These are phyloP conservation scores for Neopestalotiopsis rosae DNA, from an alignment of 2,329 filamentous ascomycete species.

Conservation along the genomic window DNA sequence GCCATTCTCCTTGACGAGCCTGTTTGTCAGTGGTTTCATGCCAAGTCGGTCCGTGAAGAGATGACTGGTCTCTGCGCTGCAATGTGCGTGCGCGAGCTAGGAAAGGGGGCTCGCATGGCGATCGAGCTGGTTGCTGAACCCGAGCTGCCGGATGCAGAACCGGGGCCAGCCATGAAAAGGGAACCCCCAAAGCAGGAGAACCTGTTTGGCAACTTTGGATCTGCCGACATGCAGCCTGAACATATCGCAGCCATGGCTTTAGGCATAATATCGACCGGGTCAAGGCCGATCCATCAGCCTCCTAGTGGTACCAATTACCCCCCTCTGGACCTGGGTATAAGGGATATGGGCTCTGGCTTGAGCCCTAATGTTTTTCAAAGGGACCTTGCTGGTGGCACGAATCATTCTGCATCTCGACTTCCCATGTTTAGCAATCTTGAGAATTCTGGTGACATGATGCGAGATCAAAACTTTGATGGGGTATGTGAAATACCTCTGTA, in stretches of 20 bases:
- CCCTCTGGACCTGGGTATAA: slow-evolving; percentile 50
- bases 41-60: slow-evolving; percentile 5
- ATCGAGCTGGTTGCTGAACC: not conserved
- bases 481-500: slow-evolving; percentile 42
- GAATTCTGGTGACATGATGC: slow-evolving; percentile 43
- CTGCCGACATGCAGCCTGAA: slow-evolving; percentile 40
- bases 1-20: not conserved
- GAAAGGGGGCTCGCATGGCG: slow-evolving; percentile 1
- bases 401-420: slow-evolving; percentile 50
- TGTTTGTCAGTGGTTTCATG: not conserved
- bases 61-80: slow-evolving; percentile 5
- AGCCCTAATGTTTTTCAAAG: slow-evolving; percentile 42
- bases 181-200: slow-evolving; percentile 28
- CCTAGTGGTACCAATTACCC: slow-evolving; percentile 44
- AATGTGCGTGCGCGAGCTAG: slow-evolving; percentile 4
- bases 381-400: slow-evolving; percentile 38
- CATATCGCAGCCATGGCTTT: slow-evolving; percentile 48
- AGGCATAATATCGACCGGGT: slow-evolving; percentile 46
- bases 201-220: slow-evolving; percentile 33
- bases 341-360: slow-evolving; percentile 32
- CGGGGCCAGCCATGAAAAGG: slow-evolving; percentile 2
- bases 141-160: not conserved
- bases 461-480: slow-evolving; percentile 63
- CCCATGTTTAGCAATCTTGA: slow-evolving; percentile 57
- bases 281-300: slow-evolving; percentile 41